Percentiles rank a stretch among this genome's conserved stretches.
phyloP scores from a whole-genome alignment of 306 rosid species.

The Boehmeria nivea region DNA sequence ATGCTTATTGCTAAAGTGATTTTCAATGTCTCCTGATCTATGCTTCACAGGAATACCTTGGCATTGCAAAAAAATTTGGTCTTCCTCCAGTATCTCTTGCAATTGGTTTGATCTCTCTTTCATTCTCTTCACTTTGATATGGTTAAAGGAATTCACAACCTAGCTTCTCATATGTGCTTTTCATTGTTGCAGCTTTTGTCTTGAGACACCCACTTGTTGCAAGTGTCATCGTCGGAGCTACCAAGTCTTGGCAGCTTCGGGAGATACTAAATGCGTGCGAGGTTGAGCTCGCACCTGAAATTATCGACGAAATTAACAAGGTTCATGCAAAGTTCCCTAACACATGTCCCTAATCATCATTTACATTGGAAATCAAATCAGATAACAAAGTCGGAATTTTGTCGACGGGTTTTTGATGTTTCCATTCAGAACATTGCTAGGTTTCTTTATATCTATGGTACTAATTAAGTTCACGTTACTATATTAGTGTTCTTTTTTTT shows the following conservation, averaged over 20 bases:
- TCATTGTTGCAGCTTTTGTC: slow-evolving; percentile 66
- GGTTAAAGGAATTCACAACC: not conserved
- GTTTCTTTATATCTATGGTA: not conserved
- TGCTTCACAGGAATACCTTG: slow-evolving; percentile 61
- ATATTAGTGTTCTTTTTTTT: not conserved
- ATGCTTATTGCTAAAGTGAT: slow-evolving; percentile 11
- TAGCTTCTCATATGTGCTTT: not conserved
- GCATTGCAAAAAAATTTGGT: slow-evolving; percentile 44
- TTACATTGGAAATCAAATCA: not conserved
- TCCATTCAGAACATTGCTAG: not conserved
- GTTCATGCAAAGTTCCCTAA: slow-evolving; percentile 69
- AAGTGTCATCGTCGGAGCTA: slow-evolving; percentile 75
- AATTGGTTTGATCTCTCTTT: slow-evolving; percentile 49
- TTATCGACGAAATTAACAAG: slow-evolving; percentile 51
- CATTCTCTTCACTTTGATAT: not conserved
- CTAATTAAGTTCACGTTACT: not conserved
- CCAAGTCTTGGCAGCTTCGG: slow-evolving; percentile 70
- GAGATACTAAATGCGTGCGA: slow-evolving; percentile 55
- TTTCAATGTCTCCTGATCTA: slow-evolving; percentile 15
- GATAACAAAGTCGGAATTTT: not conserved
- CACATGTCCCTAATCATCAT: slow-evolving; percentile 62
- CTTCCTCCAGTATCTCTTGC: slow-evolving; percentile 85
- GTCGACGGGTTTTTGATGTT: not conserved
- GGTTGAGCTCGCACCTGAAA: slow-evolving; percentile 51
- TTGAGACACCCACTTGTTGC: slow-evolving; percentile 85